Evolutionary conservation across 768 basidiomycete genomes (phyloP).

Genomic region (Mycena galopus): DNA sequence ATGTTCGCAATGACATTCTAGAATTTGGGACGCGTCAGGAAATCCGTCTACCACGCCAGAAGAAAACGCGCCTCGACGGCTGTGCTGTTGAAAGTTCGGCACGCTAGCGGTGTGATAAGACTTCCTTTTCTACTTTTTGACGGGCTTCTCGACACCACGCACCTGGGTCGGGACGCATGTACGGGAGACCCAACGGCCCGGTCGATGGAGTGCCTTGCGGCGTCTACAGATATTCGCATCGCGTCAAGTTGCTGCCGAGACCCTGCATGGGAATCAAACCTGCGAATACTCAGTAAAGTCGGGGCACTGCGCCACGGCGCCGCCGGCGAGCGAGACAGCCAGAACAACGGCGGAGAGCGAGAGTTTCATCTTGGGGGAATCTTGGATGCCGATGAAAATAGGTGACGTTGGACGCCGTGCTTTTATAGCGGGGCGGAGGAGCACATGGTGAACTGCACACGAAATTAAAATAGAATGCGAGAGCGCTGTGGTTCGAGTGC

Average conservation of each 20-base stretch:
- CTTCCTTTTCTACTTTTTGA: too few relatives aligned
- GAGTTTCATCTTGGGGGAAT: conserved; percentile 22
- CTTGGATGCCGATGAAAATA: not conserved
- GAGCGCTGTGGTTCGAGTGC: not conserved
- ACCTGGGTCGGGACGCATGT: too few relatives aligned
- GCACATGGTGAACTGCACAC: not conserved
- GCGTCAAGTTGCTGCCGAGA: too few relatives aligned
- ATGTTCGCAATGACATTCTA: not conserved
- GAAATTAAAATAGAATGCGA: too few relatives aligned
- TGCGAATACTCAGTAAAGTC: conserved; percentile 53
- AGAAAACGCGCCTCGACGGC: not conserved
- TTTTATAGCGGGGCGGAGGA: not conserved
- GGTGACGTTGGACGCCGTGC: too few relatives aligned
- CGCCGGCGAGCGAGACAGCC: conserved; percentile 34
- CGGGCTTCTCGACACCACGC: too few relatives aligned
- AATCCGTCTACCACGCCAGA: not conserved
- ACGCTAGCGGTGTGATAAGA: not conserved
- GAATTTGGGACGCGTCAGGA: not conserved
- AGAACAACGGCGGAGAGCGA: not conserved
- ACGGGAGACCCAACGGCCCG: too few relatives aligned
- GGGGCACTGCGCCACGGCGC: conserved; percentile 53
- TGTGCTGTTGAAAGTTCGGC: not conserved
- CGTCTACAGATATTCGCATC: too few relatives aligned
- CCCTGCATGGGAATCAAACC: too few relatives aligned
- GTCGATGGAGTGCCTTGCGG: too few relatives aligned